phyloP scores from a whole-genome alignment of 2,329 filamentous ascomycete species.

The Thyridium curvatum region DNA sequence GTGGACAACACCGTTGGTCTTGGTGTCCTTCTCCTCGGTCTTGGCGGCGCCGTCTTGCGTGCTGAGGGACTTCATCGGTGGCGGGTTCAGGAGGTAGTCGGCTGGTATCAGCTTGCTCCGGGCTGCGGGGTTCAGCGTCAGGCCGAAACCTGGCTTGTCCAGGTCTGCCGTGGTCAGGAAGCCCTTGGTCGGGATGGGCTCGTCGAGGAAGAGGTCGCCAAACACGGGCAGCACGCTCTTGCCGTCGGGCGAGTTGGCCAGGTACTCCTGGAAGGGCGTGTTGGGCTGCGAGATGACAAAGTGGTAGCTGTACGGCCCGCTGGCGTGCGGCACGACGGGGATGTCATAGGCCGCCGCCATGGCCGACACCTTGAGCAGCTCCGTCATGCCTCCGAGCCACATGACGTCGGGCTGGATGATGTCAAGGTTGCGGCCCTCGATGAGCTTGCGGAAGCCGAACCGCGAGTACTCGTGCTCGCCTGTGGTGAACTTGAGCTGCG shows the following conservation, averaged over 20 bases:
- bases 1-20: conserved; percentile 17
- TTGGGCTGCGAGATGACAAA: conserved; percentile 92
- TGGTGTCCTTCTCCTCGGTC: conserved; percentile 7
- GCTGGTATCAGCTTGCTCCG: conserved; percentile 68
- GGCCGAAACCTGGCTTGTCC: conserved; percentile 85
- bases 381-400: conserved; percentile 93
- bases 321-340: conserved; percentile 91
- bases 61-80: conserved; percentile 41
- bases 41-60: conserved; percentile 1
- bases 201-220: conserved; percentile 82
- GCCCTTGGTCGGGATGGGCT: conserved; percentile 80
- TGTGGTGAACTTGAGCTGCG: conserved; percentile 87
- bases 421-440: conserved; percentile 86
- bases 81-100: conserved; percentile 63
- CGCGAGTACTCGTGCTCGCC: conserved; percentile 94
- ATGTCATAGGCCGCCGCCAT: conserved; percentile 92
- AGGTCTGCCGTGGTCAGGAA: conserved; percentile 73
- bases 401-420: conserved; percentile 96
- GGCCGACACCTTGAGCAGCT: conserved; percentile 81
- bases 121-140: conserved; percentile 77
- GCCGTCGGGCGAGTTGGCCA: conserved; percentile 88
- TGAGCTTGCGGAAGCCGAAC: conserved; percentile 90
- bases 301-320: conserved; percentile 91
- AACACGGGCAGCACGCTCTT: conserved; percentile 88
- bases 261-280: conserved; percentile 91